A percentile compares a stretch with the other conserved stretches of the same genome.
Evolutionary conservation across 805 yeast species (phyloP).

Genomic region (Ogataea sp.): DNA sequence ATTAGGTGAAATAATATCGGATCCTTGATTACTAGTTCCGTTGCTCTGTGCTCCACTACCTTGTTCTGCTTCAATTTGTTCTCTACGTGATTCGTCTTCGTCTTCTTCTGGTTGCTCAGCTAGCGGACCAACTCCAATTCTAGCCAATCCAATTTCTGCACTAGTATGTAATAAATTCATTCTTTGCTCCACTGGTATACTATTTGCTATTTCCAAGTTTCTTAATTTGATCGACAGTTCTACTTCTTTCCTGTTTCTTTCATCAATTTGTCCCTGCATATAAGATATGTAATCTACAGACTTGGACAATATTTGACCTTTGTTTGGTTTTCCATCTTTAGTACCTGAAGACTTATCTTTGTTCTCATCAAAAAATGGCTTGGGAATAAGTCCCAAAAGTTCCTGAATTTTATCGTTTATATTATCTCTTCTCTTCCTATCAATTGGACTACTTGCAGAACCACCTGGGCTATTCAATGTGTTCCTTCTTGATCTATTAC

Average conservation of each 20-base stretch:
- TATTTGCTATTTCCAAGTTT: conserved; percentile 38
- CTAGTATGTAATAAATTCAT: conserved; percentile 53
- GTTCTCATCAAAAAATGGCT: conserved; percentile 30
- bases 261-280: conserved; percentile 67
- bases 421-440: conserved; percentile 45
- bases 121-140: conserved; percentile 78
- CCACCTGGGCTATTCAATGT: conserved; percentile 1
- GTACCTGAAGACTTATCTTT: conserved; percentile 54
- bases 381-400: conserved; percentile 24
- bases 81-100: background rate
- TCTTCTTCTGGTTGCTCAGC: conserved; percentile 28
- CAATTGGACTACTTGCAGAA: conserved; percentile 16
- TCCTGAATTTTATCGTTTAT: conserved; percentile 53
- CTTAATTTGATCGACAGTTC: conserved; percentile 58
- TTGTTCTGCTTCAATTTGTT: background rate
- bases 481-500: conserved; percentile 1
- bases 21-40: background rate
- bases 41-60: too few relatives aligned
- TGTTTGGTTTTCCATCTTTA: conserved; percentile 77
- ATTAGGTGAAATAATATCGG: background rate
- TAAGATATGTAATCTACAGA: conserved; percentile 64
- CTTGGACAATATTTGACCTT: conserved; percentile 72
- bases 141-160: conserved; percentile 69
- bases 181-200: conserved; percentile 29
- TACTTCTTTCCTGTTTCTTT: conserved; percentile 70